Evolutionary conservation across 1,139 yeast species (phyloP).

Genomic region (Yamadazyma siamensis): DNA sequence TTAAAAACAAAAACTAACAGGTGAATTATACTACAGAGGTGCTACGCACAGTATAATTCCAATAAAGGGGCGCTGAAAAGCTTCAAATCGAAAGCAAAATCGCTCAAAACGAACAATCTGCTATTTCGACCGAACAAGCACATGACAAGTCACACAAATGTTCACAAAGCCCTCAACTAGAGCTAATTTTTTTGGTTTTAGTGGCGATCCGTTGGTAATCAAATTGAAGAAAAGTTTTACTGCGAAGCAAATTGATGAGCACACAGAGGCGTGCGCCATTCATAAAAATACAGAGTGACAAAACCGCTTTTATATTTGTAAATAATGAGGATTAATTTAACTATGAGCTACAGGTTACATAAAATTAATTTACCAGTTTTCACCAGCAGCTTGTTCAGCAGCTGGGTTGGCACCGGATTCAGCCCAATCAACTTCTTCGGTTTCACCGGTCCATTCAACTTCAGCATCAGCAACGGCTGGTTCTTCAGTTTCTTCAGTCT

Average conservation of each 20-base stretch:
- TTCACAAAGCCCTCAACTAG: constrained; percentile 19
- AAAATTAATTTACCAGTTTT: constrained; percentile 40
- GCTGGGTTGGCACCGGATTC: constrained; percentile 66
- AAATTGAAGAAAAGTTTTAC: constrained; percentile 32
- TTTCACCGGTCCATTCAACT: constrained; percentile 54
- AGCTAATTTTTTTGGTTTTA: constrained; percentile 26
- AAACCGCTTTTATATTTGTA: constrained; percentile 2
- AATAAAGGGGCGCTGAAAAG: constrained; percentile 10
- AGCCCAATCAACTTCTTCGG: constrained; percentile 64
- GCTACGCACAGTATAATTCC: constrained; percentile 13
- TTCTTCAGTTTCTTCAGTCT: constrained; percentile 48
- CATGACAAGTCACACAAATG: too few relatives aligned
- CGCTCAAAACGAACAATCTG: constrained; percentile 23
- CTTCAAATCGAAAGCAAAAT: constrained; percentile 9
- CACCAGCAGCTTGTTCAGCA: constrained; percentile 76
- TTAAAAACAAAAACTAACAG: constrained; percentile 25
- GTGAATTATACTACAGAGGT: constrained; percentile 14
- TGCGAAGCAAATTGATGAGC: too few relatives aligned
- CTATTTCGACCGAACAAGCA: constrained; percentile 5
- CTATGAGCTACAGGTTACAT: constrained; percentile 5
- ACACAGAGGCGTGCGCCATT: too few relatives aligned
- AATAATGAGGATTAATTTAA: constrained; percentile 10
- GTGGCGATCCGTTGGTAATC: constrained; percentile 42
- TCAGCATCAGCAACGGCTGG: constrained; percentile 49
- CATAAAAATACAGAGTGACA: too few relatives aligned